A percentile compares a stretch with the other conserved stretches of the same genome.
Evolutionary conservation across 2,329 filamentous ascomycete species (phyloP).

Genomic region (Xenosphaeropsis pyriputrescens): DNA sequence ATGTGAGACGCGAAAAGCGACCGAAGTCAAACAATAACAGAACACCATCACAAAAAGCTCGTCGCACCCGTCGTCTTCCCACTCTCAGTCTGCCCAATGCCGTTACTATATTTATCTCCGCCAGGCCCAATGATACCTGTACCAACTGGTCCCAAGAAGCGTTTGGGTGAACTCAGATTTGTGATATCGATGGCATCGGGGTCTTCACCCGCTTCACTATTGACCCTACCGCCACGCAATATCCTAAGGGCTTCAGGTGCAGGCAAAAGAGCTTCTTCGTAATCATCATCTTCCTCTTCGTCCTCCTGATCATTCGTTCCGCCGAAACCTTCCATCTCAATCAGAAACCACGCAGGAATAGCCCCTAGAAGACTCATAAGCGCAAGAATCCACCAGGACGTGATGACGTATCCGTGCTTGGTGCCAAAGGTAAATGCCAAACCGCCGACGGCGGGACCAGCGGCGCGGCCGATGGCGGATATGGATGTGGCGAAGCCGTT

Average conservation of each 20-base stretch:
- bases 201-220: conserved; percentile 4
- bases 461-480: conserved; percentile 63
- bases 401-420: conserved; percentile 58
- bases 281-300: conserved; percentile 9
- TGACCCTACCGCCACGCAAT: conserved; percentile 8
- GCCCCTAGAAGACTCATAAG: conserved; percentile 47
- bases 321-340: conserved; percentile 56
- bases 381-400: conserved; percentile 71
- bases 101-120: conserved; percentile 17
- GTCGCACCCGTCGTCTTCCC: conserved; percentile 17
- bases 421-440: conserved; percentile 63
- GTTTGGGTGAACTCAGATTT: conserved; percentile 5
- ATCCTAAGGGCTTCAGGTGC: conserved; percentile 4
- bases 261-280: conserved; percentile 4
- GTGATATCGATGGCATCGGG: conserved; percentile 10
- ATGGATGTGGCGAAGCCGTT: conserved; percentile 84
- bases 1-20: no score
- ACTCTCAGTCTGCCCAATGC: conserved; percentile 14
- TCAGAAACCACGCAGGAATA: conserved; percentile 59
- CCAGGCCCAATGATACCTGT: conserved; percentile 15
- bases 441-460: conserved; percentile 64
- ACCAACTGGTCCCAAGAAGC: conserved; percentile 16
- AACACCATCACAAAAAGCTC: conserved; percentile 7
- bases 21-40: no score
- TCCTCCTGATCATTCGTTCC: conserved; percentile 22